These are phyloP conservation scores for Exophiala calicioides DNA, from an alignment of 2,329 filamentous ascomycete genomes.

Conservation along the genomic window DNA sequence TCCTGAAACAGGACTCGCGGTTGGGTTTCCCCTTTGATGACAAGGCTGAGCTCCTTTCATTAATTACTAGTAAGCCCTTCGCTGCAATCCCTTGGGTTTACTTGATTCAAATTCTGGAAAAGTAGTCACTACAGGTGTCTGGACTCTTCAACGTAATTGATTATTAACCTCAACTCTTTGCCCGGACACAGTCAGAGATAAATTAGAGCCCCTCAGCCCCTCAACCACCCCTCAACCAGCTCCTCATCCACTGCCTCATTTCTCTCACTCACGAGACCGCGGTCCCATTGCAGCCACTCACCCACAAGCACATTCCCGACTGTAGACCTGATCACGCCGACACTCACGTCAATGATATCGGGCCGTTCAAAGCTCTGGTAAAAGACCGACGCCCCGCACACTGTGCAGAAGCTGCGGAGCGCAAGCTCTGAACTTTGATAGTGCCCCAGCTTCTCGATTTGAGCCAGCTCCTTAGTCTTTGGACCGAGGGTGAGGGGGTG, in stretches of 20 bases:
- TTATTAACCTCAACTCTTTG: background rate
- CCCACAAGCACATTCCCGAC: slow-evolving; percentile 56
- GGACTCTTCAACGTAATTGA: too few species aligned
- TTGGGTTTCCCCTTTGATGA: background rate
- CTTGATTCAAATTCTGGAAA: too few species aligned
- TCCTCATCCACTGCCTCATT: slow-evolving; percentile 51
- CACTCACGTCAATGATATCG: slow-evolving; percentile 63
- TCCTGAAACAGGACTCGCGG: background rate
- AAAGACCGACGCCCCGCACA: slow-evolving; percentile 66
- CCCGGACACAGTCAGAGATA: background rate
- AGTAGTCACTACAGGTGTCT: too few species aligned
- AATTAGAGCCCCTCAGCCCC: slow-evolving; percentile 7
- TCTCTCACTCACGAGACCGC: slow-evolving; percentile 57
- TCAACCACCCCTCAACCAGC: slow-evolving; percentile 33
- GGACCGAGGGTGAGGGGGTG: slow-evolving; percentile 39
- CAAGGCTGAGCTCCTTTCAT: background rate
- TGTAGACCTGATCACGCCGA: slow-evolving; percentile 55
- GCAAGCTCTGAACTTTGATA: slow-evolving; percentile 58
- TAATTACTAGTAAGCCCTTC: background rate
- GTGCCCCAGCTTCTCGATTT: slow-evolving; percentile 40
- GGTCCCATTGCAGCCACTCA: slow-evolving; percentile 64
- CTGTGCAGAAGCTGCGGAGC: slow-evolving; percentile 61
- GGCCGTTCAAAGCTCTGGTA: slow-evolving; percentile 58
- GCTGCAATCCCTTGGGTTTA: too few species aligned
- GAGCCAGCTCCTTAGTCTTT: slow-evolving; percentile 36